Conservation (phyloP, 2,329 filamentous ascomycete species). For the Aureobasidium vineae region DNA sequence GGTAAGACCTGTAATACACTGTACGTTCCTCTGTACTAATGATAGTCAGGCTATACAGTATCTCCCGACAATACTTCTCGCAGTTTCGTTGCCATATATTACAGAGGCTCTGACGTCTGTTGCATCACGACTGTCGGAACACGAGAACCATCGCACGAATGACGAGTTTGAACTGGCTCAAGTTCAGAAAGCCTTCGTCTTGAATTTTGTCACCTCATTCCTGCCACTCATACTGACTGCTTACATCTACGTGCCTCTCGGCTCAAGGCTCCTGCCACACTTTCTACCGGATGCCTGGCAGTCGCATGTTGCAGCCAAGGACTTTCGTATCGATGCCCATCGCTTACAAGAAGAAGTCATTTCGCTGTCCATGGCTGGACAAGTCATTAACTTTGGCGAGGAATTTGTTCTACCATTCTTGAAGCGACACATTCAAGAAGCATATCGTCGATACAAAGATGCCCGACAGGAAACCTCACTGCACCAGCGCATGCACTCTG, state of each 20-base stretch:
- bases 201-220: constrained; percentile 9
- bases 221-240: neutral
- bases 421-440: neutral
- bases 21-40: neutral
- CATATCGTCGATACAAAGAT: neutral
- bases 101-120: neutral
- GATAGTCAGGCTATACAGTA: neutral
- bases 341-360: constrained; percentile 21
- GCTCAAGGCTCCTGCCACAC: neutral
- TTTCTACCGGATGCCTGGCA: neutral
- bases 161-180: constrained; percentile 12
- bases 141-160: constrained; percentile 17
- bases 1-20: neutral
- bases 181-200: constrained; percentile 6
- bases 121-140: neutral
- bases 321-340: constrained; percentile 2
- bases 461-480: neutral
- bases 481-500: constrained; percentile 9
- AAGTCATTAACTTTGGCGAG: constrained; percentile 9
- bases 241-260: constrained; percentile 1
- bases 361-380: constrained; percentile 7
- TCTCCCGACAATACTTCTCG: constrained; percentile 6
- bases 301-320: neutral
- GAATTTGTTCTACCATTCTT: neutral
- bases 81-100: constrained; percentile 2